Conservation (phyloP, 2,329 filamentous ascomycete species). For the Colletotrichum abscissum region DNA sequence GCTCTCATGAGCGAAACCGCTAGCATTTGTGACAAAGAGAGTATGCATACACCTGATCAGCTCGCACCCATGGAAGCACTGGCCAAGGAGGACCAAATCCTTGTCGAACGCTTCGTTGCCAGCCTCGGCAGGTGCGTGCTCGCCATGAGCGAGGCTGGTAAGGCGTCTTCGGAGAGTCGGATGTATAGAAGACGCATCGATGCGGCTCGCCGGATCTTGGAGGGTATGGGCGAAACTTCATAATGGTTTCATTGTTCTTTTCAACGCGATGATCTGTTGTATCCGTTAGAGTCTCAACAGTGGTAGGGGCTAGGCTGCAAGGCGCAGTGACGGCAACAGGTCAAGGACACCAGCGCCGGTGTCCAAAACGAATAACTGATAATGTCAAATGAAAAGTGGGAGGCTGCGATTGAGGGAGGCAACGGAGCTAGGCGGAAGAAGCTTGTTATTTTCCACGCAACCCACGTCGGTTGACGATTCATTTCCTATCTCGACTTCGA, state of each 20-base stretch:
- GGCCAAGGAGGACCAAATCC: conserved; percentile 66
- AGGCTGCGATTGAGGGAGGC: background rate
- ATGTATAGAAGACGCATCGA: conserved; percentile 79
- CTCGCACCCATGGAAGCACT: conserved; percentile 58
- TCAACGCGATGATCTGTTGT: conserved; percentile 13
- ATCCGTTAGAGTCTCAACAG: background rate
- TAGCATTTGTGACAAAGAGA: conserved; percentile 52
- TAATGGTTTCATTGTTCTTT: conserved; percentile 22
- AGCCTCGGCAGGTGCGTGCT: conserved; percentile 71
- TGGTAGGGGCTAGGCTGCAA: conserved; percentile 7
- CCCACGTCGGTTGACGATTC: conserved; percentile 34
- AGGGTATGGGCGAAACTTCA: conserved; percentile 67
- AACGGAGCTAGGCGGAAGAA: background rate
- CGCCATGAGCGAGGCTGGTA: conserved; percentile 65
- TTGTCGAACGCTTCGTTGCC: conserved; percentile 70
- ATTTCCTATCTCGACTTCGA: conserved; percentile 42
- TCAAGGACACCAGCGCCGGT: conserved; percentile 20
- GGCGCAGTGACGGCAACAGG: background rate
- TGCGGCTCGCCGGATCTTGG: conserved; percentile 77
- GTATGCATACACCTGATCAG: conserved; percentile 43
- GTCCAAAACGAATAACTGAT: conserved; percentile 26
- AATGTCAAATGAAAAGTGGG: conserved; percentile 34
- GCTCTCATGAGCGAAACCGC: conserved; percentile 60
- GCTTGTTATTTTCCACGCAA: background rate
- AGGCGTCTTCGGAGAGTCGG: conserved; percentile 67